A percentile compares a stretch with the other conserved stretches of the same genome.
Conservation (phyloP, 2,329 filamentous ascomycete genomes). For the Curvularia sp. region DNA sequence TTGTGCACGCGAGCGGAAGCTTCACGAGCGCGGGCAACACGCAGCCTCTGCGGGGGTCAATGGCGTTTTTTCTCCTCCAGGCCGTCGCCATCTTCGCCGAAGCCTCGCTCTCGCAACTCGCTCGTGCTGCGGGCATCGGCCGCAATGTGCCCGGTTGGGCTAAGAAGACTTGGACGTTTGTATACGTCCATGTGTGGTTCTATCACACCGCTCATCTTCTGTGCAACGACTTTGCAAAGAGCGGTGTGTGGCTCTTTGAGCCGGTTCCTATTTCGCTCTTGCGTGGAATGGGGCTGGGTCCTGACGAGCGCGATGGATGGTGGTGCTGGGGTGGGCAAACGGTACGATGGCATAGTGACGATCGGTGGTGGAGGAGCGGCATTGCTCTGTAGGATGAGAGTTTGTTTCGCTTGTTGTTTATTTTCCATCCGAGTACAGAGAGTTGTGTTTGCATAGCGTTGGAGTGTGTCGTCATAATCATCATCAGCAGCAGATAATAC, state of each 20-base stretch:
- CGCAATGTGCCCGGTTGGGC: conserved; percentile 55
- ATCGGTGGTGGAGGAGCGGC: conserved; percentile 70
- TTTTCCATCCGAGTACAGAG: not conserved
- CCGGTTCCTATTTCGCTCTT: conserved; percentile 78
- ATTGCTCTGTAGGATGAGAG: conserved; percentile 48
- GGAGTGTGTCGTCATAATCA: no score
- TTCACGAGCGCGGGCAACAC: conserved; percentile 65
- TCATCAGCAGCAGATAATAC: no score
- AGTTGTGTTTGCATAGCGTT: no score
- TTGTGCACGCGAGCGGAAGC: conserved; percentile 76
- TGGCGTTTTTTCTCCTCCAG: conserved; percentile 76
- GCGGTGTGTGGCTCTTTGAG: conserved; percentile 81
- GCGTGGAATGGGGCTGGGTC: conserved; percentile 70
- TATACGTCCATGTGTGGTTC: conserved; percentile 72
- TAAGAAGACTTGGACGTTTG: conserved; percentile 65
- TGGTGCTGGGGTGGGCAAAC: conserved; percentile 70
- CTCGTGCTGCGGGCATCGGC: conserved; percentile 47
- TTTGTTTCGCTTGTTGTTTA: not conserved
- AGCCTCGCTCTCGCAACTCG: conserved; percentile 12
- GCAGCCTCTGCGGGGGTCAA: conserved; percentile 59
- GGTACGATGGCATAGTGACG: conserved; percentile 66
- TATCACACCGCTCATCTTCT: conserved; percentile 69
- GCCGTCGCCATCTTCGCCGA: conserved; percentile 71
- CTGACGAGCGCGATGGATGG: conserved; percentile 64
- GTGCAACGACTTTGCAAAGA: conserved; percentile 76